Percentiles rank a stretch among this genome's conserved stretches.
These are phyloP conservation scores for Biscogniauxia sp. DNA, from an alignment of 2,329 filamentous ascomycete species.

Conservation along the genomic window DNA sequence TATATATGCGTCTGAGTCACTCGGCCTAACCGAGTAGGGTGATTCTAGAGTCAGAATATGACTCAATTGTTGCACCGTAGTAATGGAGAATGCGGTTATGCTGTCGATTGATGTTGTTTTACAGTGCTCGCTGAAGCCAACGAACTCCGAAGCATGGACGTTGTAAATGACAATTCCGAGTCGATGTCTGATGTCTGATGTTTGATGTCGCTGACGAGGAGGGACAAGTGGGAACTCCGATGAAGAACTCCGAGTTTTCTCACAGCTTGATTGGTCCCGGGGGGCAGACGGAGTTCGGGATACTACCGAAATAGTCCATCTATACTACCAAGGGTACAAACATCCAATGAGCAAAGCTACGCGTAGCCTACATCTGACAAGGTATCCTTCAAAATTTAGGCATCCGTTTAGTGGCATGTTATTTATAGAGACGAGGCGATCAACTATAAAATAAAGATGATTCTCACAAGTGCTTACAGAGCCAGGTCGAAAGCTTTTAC, in stretches of 20 bases:
- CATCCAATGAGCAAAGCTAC: not conserved
- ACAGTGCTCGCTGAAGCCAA: not conserved
- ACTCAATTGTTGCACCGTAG: not conserved
- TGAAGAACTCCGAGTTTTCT: conserved; percentile 16
- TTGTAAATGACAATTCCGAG: not conserved
- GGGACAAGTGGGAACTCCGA: conserved; percentile 1
- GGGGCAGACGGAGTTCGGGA: conserved; percentile 17
- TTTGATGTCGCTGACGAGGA: not conserved
- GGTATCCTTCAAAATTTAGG: not conserved
- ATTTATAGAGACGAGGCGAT: not conserved
- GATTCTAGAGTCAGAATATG: not conserved
- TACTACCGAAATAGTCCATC: conserved; percentile 11
- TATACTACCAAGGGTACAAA: not conserved
- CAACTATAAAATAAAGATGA: not conserved
- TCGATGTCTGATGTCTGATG: not conserved
- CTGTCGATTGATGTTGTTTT: not conserved
- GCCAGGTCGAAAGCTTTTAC: not conserved
- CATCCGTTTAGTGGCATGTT: not conserved
- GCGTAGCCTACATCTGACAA: not conserved
- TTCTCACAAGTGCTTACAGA: not conserved
- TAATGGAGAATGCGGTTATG: not conserved
- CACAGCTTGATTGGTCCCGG: conserved; percentile 16
- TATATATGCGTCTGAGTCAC: not conserved
- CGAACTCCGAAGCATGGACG: not conserved
- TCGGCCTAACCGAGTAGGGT: not conserved